A percentile compares a stretch with the other conserved stretches of the same genome.
Conservation (phyloP, 495 filamentous ascomycete species). For the Haplographium delicatum region DNA sequence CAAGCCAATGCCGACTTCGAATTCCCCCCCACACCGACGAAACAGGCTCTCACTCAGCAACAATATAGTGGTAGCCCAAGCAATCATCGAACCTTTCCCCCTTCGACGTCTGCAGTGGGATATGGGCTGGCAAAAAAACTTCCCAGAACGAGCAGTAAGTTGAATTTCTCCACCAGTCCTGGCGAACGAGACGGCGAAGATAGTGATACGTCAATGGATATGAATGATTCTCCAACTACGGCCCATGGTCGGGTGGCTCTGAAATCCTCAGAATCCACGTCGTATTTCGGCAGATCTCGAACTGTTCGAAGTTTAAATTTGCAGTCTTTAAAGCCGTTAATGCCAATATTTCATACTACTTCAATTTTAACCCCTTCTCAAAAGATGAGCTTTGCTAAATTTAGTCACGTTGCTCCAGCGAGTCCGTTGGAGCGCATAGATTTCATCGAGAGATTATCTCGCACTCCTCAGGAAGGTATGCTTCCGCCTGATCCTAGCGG, state of each 20-base stretch:
- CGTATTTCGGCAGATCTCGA: conserved; percentile 36
- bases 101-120: conserved; percentile 16
- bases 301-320: conserved; percentile 25
- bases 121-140: conserved; percentile 17
- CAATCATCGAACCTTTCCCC: conserved; percentile 16
- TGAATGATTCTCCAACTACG: conserved; percentile 24
- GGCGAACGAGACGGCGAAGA: conserved; percentile 17
- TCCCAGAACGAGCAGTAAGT: conserved; percentile 39
- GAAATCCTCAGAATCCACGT: conserved; percentile 15
- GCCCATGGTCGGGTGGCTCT: conserved; percentile 18
- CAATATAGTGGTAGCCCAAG: conserved; percentile 22
- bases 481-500: conserved; percentile 76
- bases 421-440: conserved; percentile 45
- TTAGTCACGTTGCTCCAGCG: conserved; percentile 38
- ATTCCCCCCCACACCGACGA: conserved; percentile 89
- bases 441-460: conserved; percentile 49
- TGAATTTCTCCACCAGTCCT: conserved; percentile 25
- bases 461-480: conserved; percentile 71
- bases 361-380: conserved; percentile 24
- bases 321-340: conserved; percentile 32
- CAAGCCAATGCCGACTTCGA: conserved; percentile 61
- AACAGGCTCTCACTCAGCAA: conserved; percentile 43
- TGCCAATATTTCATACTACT: conserved; percentile 27
- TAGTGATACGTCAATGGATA: conserved; percentile 25
- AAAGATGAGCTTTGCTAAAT: conserved; percentile 39